A percentile compares a stretch with the other conserved stretches of the same genome.
These are phyloP conservation scores for Telfairia occidentalis DNA, from an alignment of 331 rosid species.

Conservation along the genomic window DNA sequence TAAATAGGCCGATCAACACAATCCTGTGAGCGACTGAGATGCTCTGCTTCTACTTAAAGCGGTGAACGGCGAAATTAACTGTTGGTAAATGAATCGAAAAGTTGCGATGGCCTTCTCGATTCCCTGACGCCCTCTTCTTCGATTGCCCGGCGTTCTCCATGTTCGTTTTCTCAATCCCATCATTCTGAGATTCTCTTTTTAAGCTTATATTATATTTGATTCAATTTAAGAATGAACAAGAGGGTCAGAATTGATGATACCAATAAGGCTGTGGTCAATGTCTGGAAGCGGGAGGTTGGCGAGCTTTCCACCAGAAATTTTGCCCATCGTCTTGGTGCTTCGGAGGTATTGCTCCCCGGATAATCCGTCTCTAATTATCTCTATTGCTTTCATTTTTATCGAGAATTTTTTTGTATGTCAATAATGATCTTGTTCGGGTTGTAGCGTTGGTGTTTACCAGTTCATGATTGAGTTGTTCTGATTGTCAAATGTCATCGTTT, in stretches of 20 bases:
- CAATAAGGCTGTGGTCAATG: constrained; percentile 43
- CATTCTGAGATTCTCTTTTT: not conserved
- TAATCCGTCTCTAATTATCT: not conserved
- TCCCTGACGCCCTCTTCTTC: not conserved
- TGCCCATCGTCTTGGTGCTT: constrained; percentile 57
- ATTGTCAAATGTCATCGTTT: not conserved
- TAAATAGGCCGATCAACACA: not conserved
- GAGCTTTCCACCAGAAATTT: constrained; percentile 45
- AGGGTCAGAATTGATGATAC: constrained; percentile 21
- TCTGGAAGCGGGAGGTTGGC: constrained; percentile 72
- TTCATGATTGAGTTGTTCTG: not conserved
- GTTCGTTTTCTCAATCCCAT: not conserved
- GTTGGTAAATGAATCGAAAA: not conserved
- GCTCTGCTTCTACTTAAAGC: not conserved
- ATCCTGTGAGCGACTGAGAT: constrained; percentile 3
- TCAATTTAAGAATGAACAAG: constrained; percentile 37
- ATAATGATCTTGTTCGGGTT: not conserved
- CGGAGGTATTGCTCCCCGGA: constrained; percentile 35
- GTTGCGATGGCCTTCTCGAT: not conserved
- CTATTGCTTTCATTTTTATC: not conserved
- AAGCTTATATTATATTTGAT: no score
- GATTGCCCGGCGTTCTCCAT: not conserved
- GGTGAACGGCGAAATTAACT: not conserved
- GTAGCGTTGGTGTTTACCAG: no score
- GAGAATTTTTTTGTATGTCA: not conserved